Evolutionary conservation across 2,329 filamentous ascomycete genomes (phyloP).

Genomic region (Balansia obtecta): DNA sequence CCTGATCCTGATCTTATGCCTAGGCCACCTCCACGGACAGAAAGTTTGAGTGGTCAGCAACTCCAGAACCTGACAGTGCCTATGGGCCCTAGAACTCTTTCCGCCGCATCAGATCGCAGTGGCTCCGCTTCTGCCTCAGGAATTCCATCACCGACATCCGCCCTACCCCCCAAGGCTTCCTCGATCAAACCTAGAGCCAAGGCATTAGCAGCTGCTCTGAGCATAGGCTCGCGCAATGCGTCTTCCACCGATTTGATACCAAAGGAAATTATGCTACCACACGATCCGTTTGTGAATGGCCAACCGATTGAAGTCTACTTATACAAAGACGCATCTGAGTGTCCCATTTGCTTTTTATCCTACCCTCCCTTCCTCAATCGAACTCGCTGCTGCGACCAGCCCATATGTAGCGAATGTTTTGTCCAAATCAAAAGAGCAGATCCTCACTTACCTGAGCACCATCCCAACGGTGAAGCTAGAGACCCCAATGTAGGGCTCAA

Average conservation of each 20-base stretch:
- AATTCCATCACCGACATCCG: conserved; percentile 36
- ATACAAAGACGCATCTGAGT: conserved; percentile 84
- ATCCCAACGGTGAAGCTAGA: conserved; percentile 32
- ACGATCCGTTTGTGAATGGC: conserved; percentile 86
- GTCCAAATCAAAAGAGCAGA: conserved; percentile 96
- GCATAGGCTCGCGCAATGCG: conserved; percentile 57
- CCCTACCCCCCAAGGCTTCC: conserved; percentile 31
- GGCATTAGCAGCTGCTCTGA: conserved; percentile 72
- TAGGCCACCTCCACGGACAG: conserved; percentile 28
- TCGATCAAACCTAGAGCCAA: conserved; percentile 76
- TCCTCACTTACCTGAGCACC: conserved; percentile 76
- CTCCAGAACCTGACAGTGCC: conserved; percentile 67
- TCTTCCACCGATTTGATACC: conserved; percentile 61
- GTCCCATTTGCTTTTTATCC: conserved; percentile 91
- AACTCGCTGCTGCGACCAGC: conserved; percentile 88
- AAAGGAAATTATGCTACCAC: conserved; percentile 66
- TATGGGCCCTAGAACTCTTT: conserved; percentile 64
- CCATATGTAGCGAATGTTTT: conserved; percentile 97
- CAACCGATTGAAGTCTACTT: conserved; percentile 84
- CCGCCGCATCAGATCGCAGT: conserved; percentile 59
- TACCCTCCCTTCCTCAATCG: conserved; percentile 92
- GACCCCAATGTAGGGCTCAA: conserved; percentile 24
- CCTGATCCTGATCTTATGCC: conserved; percentile 54
- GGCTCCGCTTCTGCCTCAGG: conserved; percentile 48
- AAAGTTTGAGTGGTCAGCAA: conserved; percentile 41